phyloP scores from a whole-genome alignment of 345 rosid genomes.

The Moringa oleifera region DNA sequence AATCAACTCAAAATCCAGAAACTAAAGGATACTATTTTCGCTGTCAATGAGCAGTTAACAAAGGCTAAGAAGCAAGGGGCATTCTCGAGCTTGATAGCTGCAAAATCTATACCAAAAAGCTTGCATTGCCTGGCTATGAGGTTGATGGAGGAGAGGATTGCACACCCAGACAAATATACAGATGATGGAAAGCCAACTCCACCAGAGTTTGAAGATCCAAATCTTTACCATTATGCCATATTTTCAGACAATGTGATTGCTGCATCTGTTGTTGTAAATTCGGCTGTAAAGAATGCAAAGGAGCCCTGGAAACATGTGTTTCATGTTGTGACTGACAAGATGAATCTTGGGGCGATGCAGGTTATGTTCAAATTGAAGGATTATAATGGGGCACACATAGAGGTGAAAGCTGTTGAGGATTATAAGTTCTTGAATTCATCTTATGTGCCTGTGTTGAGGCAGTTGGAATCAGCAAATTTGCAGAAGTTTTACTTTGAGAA shows the following conservation, averaged over 20 bases:
- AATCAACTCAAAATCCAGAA: conserved; percentile 96
- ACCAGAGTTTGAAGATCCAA: conserved; percentile 74
- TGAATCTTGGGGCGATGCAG: conserved; percentile 99
- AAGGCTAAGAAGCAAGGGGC: conserved; percentile 98
- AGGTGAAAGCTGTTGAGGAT: conserved; percentile 99
- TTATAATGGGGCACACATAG: conserved; percentile 85
- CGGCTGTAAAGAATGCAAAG: conserved; percentile 86
- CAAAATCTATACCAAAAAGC: conserved; percentile 90
- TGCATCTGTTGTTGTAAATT: conserved; percentile 93
- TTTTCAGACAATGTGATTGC: conserved; percentile 93
- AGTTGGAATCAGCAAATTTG: conserved; percentile 79
- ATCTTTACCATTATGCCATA: conserved; percentile 84
- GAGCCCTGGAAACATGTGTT: conserved; percentile 95
- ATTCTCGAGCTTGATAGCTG: conserved; percentile 89
- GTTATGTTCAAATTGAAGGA: conserved; percentile 93
- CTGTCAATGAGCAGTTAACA: conserved; percentile 78
- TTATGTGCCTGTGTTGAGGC: conserved; percentile 86
- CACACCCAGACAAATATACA: conserved; percentile 68
- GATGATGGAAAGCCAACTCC: conserved; percentile 69
- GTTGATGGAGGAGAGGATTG: conserved; percentile 93
- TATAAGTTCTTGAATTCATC: conserved; percentile 88
- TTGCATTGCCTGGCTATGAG: conserved; percentile 94
- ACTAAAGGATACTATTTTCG: conserved; percentile 84
- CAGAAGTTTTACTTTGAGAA: conserved; percentile 96
- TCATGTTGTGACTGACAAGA: conserved; percentile 96